Conservation (phyloP, 192 early-diverging fungal species). For the Podila epicladia region DNA sequence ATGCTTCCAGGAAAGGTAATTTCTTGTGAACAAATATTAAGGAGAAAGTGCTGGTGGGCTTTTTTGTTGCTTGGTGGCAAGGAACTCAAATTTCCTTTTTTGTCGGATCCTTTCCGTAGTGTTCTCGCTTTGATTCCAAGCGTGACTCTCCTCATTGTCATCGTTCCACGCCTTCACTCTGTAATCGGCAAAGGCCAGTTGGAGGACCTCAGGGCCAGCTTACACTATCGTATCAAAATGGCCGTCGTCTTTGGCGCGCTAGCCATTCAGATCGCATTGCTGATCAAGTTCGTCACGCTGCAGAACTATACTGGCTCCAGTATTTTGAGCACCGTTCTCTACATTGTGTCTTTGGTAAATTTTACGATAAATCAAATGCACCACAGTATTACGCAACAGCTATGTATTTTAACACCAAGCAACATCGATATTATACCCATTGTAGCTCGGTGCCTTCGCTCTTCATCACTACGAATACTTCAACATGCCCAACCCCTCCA, state of each 20-base stretch:
- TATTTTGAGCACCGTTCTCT: conserved; percentile 25
- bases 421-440: not conserved
- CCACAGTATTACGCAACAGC: too few relatives aligned
- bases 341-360: conserved; percentile 30
- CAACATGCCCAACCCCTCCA: conserved; percentile 52
- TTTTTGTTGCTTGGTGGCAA: too few relatives aligned
- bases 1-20: conserved; percentile 49
- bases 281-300: conserved; percentile 8
- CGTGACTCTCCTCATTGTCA: conserved; percentile 3
- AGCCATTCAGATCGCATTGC: conserved; percentile 17
- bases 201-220: conserved; percentile 1
- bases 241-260: not conserved
- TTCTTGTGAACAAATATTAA: conserved; percentile 25
- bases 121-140: conserved; percentile 24
- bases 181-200: conserved; percentile 36
- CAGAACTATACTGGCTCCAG: conserved; percentile 5
- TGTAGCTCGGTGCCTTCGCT: conserved; percentile 5
- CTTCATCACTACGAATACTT: conserved; percentile 37
- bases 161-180: conserved; percentile 25
- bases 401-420: too few relatives aligned
- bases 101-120: not conserved
- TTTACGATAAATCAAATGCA: too few relatives aligned
- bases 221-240: conserved; percentile 12
- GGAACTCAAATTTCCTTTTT: too few relatives aligned
- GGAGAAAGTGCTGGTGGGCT: too few relatives aligned